Evolutionary conservation across 345 rosid genomes (phyloP).

Genomic region (Lepidium aucheri): DNA sequence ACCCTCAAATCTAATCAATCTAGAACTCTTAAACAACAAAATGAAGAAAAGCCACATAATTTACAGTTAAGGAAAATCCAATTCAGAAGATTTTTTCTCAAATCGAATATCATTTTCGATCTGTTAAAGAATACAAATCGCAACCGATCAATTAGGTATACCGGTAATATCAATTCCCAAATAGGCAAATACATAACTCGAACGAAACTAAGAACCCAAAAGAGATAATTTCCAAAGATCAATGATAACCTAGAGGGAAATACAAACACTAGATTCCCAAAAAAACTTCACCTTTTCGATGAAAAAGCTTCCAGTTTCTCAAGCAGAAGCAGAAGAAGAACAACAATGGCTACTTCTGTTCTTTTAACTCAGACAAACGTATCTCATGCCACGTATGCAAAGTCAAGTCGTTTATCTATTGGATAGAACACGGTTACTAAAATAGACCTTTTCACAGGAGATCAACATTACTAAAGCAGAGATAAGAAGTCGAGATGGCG

Average conservation of each 20-base stretch:
- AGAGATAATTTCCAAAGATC: not conserved
- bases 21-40: not conserved
- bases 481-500: constrained; percentile 28
- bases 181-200: not conserved
- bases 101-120: not conserved
- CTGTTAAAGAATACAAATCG: not conserved
- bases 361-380: not conserved
- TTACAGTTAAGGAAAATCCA: not conserved
- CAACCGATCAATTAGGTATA: constrained; percentile 8
- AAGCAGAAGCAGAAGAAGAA: not conserved
- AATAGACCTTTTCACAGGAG: not conserved
- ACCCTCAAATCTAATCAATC: not conserved
- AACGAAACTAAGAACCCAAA: not conserved
- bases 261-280: not conserved
- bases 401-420: not conserved
- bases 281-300: constrained; percentile 20
- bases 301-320: constrained; percentile 12
- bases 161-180: not conserved
- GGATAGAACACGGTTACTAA: not conserved
- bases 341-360: not conserved
- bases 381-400: not conserved
- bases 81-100: not conserved
- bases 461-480: not conserved
- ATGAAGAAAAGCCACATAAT: not conserved
- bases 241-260: not conserved